Evolutionary conservation across 2,329 filamentous ascomycete species (phyloP).

Genomic region (Dryadomyces quercivorus): DNA sequence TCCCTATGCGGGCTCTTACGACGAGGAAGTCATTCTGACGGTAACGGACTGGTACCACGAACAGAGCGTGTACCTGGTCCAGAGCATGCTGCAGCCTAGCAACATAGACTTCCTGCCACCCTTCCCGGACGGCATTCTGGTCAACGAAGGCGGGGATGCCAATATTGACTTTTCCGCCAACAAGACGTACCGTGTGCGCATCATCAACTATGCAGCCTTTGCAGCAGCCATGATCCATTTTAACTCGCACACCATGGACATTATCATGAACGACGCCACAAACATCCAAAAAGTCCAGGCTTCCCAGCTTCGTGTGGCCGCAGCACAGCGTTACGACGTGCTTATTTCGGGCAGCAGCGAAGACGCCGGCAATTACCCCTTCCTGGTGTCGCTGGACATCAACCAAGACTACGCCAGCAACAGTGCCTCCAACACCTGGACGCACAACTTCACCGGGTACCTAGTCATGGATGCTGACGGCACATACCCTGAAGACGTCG

Average conservation of each 20-base stretch:
- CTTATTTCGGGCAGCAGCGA: slow-evolving; percentile 21
- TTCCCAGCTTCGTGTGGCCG: slow-evolving; percentile 26
- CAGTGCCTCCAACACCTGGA: slow-evolving; percentile 16
- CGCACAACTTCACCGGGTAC: slow-evolving; percentile 30
- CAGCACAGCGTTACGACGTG: slow-evolving; percentile 34
- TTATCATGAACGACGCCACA: slow-evolving; percentile 31
- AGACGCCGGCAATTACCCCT: slow-evolving; percentile 28
- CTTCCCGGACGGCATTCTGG: slow-evolving; percentile 25
- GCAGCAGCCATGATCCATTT: slow-evolving; percentile 31
- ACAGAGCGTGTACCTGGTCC: slow-evolving; percentile 24
- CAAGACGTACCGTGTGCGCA: slow-evolving; percentile 34
- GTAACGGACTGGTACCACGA: slow-evolving; percentile 34
- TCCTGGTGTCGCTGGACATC: slow-evolving; percentile 29
- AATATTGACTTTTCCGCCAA: slow-evolving; percentile 25
- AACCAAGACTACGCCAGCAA: slow-evolving; percentile 27
- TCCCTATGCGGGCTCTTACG: slow-evolving; percentile 39
- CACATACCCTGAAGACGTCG: slow-evolving; percentile 18
- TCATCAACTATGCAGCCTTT: slow-evolving; percentile 33
- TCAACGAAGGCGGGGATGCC: slow-evolving; percentile 29
- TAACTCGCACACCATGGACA: slow-evolving; percentile 28
- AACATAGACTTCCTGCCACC: slow-evolving; percentile 29
- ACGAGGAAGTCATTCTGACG: slow-evolving; percentile 47
- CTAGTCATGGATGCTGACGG: slow-evolving; percentile 24
- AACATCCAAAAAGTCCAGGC: slow-evolving; percentile 24
- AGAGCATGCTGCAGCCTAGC: slow-evolving; percentile 25